Evolutionary conservation across 148 eudicot species (phyloP).

Genomic region (Fagopyrum tataricum): DNA sequence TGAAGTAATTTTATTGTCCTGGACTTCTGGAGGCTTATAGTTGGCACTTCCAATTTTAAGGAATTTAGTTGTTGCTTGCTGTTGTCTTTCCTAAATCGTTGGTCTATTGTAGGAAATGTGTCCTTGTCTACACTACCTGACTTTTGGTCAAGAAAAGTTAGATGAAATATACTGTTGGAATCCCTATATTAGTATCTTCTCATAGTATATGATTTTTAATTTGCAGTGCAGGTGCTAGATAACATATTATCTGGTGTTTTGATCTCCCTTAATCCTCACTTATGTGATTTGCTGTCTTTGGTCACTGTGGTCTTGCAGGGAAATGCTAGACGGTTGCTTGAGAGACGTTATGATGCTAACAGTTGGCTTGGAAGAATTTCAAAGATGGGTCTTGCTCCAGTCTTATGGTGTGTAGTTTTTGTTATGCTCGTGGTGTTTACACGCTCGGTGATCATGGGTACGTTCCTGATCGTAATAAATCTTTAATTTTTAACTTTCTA

Average conservation of each 20-base stretch:
- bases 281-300: background rate
- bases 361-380: slow-evolving; percentile 69
- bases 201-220: background rate
- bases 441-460: slow-evolving; percentile 80
- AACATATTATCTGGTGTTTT: background rate
- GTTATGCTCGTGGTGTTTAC: slow-evolving; percentile 61
- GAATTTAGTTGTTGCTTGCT: background rate
- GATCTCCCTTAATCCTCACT: background rate
- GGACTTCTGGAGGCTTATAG: background rate
- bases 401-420: slow-evolving; percentile 68
- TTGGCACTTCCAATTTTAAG: background rate
- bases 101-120: background rate
- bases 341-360: slow-evolving; percentile 69
- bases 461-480: background rate
- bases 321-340: slow-evolving; percentile 81
- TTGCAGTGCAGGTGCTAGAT: background rate
- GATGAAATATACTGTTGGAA: background rate
- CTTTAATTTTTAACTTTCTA: background rate
- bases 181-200: background rate
- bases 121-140: background rate
- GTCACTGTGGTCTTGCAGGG: slow-evolving; percentile 43
- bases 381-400: slow-evolving; percentile 82
- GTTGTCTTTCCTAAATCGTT: background rate
- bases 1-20: background rate
- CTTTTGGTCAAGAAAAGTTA: background rate